Percentiles rank a stretch among this genome's conserved stretches.
Conservation (phyloP, 2,329 filamentous ascomycete genomes). For the Ambrosiella beaveri region DNA sequence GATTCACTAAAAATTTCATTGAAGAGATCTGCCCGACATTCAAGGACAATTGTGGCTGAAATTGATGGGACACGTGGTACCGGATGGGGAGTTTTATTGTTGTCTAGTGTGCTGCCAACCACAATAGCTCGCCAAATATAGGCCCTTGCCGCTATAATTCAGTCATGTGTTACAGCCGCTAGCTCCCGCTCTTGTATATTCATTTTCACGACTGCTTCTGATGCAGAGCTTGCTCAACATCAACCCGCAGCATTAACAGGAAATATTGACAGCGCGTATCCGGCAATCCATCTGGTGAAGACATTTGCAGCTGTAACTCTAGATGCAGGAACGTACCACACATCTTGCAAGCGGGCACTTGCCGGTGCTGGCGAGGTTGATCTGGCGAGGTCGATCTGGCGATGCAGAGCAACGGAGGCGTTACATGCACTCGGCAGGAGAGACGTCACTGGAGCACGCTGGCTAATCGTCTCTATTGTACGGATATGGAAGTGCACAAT, state of each 20-base stretch:
- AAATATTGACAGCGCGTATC: not conserved
- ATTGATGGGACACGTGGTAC: not conserved
- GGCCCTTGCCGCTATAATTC: not conserved
- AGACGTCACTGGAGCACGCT: not conserved
- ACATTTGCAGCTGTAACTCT: slow-evolving; percentile 2
- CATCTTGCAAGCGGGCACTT: not conserved
- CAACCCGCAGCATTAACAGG: not conserved
- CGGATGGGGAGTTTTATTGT: not conserved
- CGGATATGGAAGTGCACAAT: too few species aligned
- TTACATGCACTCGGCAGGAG: not conserved
- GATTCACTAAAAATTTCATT: not conserved
- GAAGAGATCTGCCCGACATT: not conserved
- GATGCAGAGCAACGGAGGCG: not conserved
- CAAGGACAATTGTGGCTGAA: not conserved
- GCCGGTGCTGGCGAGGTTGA: not conserved
- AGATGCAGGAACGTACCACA: slow-evolving; percentile 6
- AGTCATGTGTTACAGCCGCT: not conserved
- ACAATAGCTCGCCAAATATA: not conserved
- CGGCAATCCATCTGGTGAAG: not conserved
- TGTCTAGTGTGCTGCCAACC: not conserved
- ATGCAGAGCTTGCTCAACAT: not conserved
- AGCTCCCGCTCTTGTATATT: not conserved
- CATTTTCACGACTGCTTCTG: not conserved
- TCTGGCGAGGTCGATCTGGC: not conserved
- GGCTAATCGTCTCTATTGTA: too few species aligned